phyloP scores from a whole-genome alignment of 768 basidiomycete genomes.

The Coprinopsis cinerea region DNA sequence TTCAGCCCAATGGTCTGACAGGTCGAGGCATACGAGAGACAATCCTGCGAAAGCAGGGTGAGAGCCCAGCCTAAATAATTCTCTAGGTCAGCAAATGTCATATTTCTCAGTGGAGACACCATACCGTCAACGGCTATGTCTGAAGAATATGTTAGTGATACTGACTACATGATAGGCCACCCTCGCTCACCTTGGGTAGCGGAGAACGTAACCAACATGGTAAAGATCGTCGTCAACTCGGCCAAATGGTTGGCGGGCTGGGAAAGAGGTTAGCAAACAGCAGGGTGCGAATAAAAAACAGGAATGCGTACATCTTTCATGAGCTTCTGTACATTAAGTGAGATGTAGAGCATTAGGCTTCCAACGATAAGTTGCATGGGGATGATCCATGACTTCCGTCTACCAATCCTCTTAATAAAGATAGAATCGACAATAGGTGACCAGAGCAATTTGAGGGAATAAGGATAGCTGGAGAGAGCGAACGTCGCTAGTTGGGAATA shows the following conservation, averaged over 20 bases:
- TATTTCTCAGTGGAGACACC: conserved; percentile 15
- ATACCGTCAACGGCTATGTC: conserved; percentile 97
- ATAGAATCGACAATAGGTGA: conserved; percentile 94
- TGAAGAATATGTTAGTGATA: conserved; percentile 26
- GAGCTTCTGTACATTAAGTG: conserved; percentile 65
- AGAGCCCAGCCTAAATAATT: conserved; percentile 59
- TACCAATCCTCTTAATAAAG: conserved; percentile 77
- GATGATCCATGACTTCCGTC: conserved; percentile 98
- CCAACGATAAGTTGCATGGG: conserved; percentile 94
- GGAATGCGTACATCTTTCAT: conserved; percentile 60
- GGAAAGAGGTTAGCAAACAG: conserved; percentile 9
- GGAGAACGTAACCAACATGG: conserved; percentile 86
- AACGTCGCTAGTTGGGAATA: conserved; percentile 97
- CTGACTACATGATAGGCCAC: neutral
- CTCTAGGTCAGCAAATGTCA: conserved; percentile 4
- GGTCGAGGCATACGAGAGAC: conserved; percentile 93
- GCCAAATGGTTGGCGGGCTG: conserved; percentile 79
- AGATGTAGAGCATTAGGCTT: conserved; percentile 73
- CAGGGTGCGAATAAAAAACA: neutral
- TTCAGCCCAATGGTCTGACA: conserved; percentile 98
- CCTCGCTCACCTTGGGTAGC: conserved; percentile 82
- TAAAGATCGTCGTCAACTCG: conserved; percentile 79
- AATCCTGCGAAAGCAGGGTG: conserved; percentile 85
- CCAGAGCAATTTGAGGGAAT: conserved; percentile 96
- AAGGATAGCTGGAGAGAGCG: conserved; percentile 88